These are phyloP conservation scores for Metarhizium robertsii DNA, from an alignment of 2,329 filamentous ascomycete species.

Conservation along the genomic window DNA sequence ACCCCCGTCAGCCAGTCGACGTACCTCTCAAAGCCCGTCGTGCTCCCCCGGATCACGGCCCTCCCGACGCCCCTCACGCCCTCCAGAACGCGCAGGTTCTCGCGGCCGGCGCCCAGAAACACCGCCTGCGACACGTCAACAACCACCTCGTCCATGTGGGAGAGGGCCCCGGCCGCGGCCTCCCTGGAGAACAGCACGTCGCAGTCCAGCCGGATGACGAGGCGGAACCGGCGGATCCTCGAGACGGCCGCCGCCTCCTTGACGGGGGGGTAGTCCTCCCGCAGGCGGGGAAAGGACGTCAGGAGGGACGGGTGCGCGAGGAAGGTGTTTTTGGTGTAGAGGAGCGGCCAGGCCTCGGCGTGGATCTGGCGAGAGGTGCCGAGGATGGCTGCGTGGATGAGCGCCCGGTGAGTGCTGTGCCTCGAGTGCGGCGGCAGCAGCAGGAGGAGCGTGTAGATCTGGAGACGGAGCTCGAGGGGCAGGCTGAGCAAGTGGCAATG, in stretches of 20 bases:
- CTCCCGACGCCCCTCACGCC: slow-evolving; percentile 29
- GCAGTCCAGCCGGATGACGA: slow-evolving; percentile 32
- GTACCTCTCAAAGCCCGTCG: slow-evolving; percentile 32
- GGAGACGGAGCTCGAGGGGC: slow-evolving; percentile 35
- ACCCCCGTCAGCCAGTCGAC: slow-evolving; percentile 27
- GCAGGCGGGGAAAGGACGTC: slow-evolving; percentile 30
- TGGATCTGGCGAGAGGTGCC: slow-evolving; percentile 30
- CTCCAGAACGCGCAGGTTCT: slow-evolving; percentile 31
- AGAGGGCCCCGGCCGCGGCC: slow-evolving; percentile 24
- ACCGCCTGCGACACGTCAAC: slow-evolving; percentile 28
- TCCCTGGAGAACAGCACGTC: slow-evolving; percentile 23
- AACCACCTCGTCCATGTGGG: slow-evolving; percentile 28
- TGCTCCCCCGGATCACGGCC: slow-evolving; percentile 27
- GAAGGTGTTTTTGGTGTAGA: slow-evolving; percentile 35
- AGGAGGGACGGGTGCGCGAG: slow-evolving; percentile 31
- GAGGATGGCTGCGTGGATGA: slow-evolving; percentile 30
- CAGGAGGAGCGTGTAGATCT: slow-evolving; percentile 36
- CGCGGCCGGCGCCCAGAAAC: slow-evolving; percentile 28
- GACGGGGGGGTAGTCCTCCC: slow-evolving; percentile 21
- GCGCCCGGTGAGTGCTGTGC: slow-evolving; percentile 3
- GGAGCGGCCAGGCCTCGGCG: slow-evolving; percentile 28
- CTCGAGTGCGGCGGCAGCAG: slow-evolving; percentile 21
- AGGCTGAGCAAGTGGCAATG: slow-evolving; percentile 26
- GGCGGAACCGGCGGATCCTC: slow-evolving; percentile 28
- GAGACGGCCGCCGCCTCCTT: slow-evolving; percentile 17